Base-by-base conservation (phyloP, 805 yeast species). In the Jamesozyma rosinii region DNA sequence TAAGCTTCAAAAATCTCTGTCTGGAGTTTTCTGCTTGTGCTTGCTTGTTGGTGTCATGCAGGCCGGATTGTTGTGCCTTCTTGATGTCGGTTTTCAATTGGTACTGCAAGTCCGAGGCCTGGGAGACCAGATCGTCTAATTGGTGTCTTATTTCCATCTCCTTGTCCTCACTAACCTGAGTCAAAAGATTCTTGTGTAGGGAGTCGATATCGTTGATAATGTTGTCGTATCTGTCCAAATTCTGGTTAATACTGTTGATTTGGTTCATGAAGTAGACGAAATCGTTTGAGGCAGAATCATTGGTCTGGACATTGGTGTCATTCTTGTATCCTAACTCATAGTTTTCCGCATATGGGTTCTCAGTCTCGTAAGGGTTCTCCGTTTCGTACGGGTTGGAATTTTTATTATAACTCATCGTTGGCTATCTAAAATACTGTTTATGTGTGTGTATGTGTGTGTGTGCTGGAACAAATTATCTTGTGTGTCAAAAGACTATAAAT, bases 11-110 rank as follows among this genome's bases (percentile, higher is more conserved):
- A 63, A 92, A 92, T 60, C 83, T 79, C 58, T 79, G 80, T 71
- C 94, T 83, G 44, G 83, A 75, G 58, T 83, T 83, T 63, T 89
- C 95, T 36, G 95, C 94, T 70, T 92, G 97, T 48, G 84, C 85
- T 58, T 79, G 78, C 65, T 86, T 87, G 56, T 92, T 84, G 37
- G 77, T 68, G 68, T 88, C 95, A 41, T 71, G 73, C 38, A 75
- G 75, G 33, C 85, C 82, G 41, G 72, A 71, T 49, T 79, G 74
- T 65, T 86, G 95, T 42, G 85, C 80, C 48, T 74, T 68, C 64
- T 86, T 85, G 63, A 92, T 81, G 58, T 86, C 75, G 47, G 71
- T 65, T 66, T 86, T 89, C 61, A 92, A 77, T 44, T 75, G 72
- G 49, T 74, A 72, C 59, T 90, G 95, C 55, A 87, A 72, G 42